Conservation (phyloP, 345 rosid genomes). For the Clarkia xantiana region DNA sequence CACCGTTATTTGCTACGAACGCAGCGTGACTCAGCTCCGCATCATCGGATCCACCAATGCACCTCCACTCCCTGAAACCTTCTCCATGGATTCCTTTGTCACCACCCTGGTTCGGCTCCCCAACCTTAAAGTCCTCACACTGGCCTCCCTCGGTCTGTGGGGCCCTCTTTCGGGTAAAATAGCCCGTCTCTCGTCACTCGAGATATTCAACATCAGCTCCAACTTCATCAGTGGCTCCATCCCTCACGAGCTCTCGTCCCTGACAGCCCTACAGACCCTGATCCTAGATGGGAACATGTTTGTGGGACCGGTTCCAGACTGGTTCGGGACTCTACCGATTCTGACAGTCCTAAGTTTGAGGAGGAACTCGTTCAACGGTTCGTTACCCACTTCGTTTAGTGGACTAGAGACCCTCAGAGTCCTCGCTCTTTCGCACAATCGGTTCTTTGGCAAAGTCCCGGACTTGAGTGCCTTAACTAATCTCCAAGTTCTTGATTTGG, state of each 20-base stretch:
- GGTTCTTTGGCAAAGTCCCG: slow-evolving; percentile 56
- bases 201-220: slow-evolving; percentile 76
- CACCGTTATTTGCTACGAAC: slow-evolving; percentile 78
- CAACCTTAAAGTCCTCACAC: slow-evolving; percentile 63
- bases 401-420: slow-evolving; percentile 59
- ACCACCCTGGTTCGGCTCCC: slow-evolving; percentile 65
- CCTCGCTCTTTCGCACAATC: slow-evolving; percentile 64
- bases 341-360: slow-evolving; percentile 65
- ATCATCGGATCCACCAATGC: slow-evolving; percentile 43
- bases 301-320: slow-evolving; percentile 44
- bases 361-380: slow-evolving; percentile 57
- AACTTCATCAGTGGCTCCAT: slow-evolving; percentile 52
- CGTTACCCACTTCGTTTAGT: slow-evolving; percentile 57
- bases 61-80: slow-evolving; percentile 40
- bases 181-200: slow-evolving; percentile 45
- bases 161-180: slow-evolving; percentile 70
- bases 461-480: slow-evolving; percentile 53
- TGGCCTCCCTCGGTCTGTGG: slow-evolving; percentile 86
- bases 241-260: slow-evolving; percentile 49
- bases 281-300: slow-evolving; percentile 75
- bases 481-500: slow-evolving; percentile 81
- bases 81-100: slow-evolving; percentile 66
- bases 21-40: slow-evolving; percentile 67
- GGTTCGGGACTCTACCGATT: slow-evolving; percentile 43
- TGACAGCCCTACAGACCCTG: slow-evolving; percentile 52